phyloP scores from a whole-genome alignment of 2,329 filamentous ascomycete genomes.

The Colletotrichum musae region DNA sequence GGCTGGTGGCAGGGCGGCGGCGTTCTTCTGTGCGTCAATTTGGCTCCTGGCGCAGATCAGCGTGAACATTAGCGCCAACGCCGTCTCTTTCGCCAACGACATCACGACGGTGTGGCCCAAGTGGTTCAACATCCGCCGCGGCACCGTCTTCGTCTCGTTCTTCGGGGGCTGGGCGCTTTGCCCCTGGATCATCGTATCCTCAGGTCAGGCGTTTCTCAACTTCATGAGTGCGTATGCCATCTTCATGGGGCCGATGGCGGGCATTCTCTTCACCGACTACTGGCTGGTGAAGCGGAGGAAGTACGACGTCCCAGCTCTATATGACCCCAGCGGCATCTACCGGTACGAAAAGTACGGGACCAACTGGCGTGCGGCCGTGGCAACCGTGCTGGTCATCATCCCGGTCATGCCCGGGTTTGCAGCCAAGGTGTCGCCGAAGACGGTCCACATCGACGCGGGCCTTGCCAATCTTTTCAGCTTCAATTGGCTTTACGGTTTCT shows the following conservation, averaged over 20 bases:
- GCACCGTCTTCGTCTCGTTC: slow-evolving; percentile 48
- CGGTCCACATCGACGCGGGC: slow-evolving; percentile 44
- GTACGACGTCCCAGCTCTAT: slow-evolving; percentile 59
- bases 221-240: slow-evolving; percentile 52
- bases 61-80: slow-evolving; percentile 49
- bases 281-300: slow-evolving; percentile 54
- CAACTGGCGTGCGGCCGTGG: slow-evolving; percentile 51
- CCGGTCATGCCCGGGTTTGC: slow-evolving; percentile 45
- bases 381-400: slow-evolving; percentile 47
- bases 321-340: slow-evolving; percentile 58
- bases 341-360: slow-evolving; percentile 49
- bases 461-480: slow-evolving; percentile 47
- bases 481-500: slow-evolving; percentile 50
- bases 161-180: slow-evolving; percentile 52
- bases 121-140: slow-evolving; percentile 51
- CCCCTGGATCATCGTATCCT: slow-evolving; percentile 53
- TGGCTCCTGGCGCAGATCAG: slow-evolving; percentile 58
- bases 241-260: slow-evolving; percentile 58
- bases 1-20: slow-evolving; percentile 48
- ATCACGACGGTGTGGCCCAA: slow-evolving; percentile 48
- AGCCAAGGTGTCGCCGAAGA: slow-evolving; percentile 44
- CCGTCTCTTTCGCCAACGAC: slow-evolving; percentile 50
- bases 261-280: slow-evolving; percentile 58
- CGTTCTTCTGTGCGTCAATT: slow-evolving; percentile 49
- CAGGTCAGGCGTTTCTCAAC: slow-evolving; percentile 48